phyloP scores from a whole-genome alignment of 2,329 filamentous ascomycete genomes.

The Westerdykella ornata region DNA sequence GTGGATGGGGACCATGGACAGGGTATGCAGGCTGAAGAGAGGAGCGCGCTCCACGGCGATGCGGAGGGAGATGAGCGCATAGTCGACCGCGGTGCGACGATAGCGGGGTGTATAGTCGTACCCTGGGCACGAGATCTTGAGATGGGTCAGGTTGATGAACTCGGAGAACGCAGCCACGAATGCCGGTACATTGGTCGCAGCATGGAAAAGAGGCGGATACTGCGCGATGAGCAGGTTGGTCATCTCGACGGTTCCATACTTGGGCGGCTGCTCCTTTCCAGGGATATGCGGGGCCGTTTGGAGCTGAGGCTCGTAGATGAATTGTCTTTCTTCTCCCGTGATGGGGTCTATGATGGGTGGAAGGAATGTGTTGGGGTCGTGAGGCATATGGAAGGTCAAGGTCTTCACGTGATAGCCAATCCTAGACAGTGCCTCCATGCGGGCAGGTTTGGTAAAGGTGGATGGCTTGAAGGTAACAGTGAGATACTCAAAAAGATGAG shows the following conservation, averaged over 20 bases:
- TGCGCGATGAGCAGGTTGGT: conserved; percentile 77
- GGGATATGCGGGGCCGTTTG: conserved; percentile 50
- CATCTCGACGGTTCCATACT: conserved; percentile 73
- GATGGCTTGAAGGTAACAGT: conserved; percentile 64
- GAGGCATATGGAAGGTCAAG: conserved; percentile 69
- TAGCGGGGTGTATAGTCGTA: conserved; percentile 62
- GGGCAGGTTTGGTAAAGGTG: conserved; percentile 67
- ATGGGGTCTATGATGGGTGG: conserved; percentile 74
- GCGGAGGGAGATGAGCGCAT: conserved; percentile 77
- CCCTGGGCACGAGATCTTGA: conserved; percentile 70
- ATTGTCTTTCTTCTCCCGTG: conserved; percentile 70
- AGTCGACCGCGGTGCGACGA: conserved; percentile 73
- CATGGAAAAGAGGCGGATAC: conserved; percentile 83
- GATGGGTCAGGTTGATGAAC: conserved; percentile 63
- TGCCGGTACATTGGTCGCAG: conserved; percentile 77
- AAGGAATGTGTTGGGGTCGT: conserved; percentile 71
- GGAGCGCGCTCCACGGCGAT: conserved; percentile 73
- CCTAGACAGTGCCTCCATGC: conserved; percentile 66
- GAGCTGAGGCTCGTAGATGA: conserved; percentile 72
- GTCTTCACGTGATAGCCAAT: conserved; percentile 74
- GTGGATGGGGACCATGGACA: conserved; percentile 69
- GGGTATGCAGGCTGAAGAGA: conserved; percentile 57
- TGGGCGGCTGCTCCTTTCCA: conserved; percentile 56
- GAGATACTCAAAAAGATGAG: conserved; percentile 61
- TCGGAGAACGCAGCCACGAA: conserved; percentile 70